Percentiles rank a stretch among this genome's conserved stretches.
Evolutionary conservation across 2,329 filamentous ascomycete species (phyloP).

Genomic region (Ceratocystis alfenasii): DNA sequence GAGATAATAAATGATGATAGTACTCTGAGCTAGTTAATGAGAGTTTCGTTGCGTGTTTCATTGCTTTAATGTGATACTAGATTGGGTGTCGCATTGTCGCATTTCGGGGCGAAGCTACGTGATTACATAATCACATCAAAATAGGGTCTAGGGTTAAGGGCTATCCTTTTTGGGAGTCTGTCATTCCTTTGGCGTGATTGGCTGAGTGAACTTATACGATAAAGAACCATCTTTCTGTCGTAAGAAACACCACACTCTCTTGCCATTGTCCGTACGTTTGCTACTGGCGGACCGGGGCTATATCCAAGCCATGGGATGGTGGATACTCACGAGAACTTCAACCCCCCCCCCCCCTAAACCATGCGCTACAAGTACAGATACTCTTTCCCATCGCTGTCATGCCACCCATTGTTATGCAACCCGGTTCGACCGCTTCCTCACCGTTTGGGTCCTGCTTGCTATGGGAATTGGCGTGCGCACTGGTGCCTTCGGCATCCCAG

Average conservation of each 20-base stretch:
- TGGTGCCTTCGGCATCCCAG: slow-evolving; percentile 49
- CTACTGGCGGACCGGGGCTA: no score
- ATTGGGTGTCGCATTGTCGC: not conserved
- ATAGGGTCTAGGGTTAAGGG: not conserved
- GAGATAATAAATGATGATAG: no score
- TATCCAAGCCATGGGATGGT: no score
- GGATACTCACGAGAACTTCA: no score
- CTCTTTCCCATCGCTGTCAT: not conserved
- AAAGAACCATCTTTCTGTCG: not conserved
- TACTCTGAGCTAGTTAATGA: no score
- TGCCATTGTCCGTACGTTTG: not conserved
- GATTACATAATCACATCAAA: not conserved
- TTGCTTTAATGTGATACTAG: not conserved
- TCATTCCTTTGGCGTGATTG: not conserved
- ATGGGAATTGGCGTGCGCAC: slow-evolving; percentile 68
- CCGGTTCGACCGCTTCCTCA: slow-evolving; percentile 50
- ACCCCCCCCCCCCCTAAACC: no score
- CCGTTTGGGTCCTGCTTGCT: slow-evolving; percentile 64
- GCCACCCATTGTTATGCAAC: not conserved
- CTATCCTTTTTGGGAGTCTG: not conserved
- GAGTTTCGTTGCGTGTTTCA: no score
- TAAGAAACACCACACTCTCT: not conserved
- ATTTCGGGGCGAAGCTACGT: not conserved
- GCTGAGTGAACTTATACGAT: not conserved
- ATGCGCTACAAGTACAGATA: not conserved